Evolutionary conservation across 2,329 filamentous ascomycete genomes (phyloP), one percentile per base, ranked within the genome.

Genomic region (Xylaria sp.): DNA sequence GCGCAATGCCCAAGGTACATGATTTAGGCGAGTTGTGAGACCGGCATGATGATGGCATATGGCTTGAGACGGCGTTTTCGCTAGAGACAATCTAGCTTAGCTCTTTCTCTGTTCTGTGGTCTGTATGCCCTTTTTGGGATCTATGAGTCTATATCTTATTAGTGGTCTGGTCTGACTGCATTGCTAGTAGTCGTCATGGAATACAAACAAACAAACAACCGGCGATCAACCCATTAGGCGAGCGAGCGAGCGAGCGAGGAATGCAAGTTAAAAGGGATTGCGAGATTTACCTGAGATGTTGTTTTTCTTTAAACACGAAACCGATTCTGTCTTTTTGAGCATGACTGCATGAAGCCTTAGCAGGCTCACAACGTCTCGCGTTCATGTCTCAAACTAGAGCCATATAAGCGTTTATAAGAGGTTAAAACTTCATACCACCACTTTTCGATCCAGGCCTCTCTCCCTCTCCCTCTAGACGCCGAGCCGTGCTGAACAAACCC

Each of bases 201-300:
- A 51, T 60, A 66, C 55, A 34, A 50, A 47, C 39, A 39, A 39
- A 66, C 55, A 34, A 50, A 47, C 39, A 39, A 39, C 54, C 30
- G 42, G 48, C 61, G 51, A 68, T 50, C 42, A 47, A 36, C 61
- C 50, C 27, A 14, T 32, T 14, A 54, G 45, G 30, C n/a, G 19
- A 34, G 45, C 54, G 48, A 55, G 36, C 24, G 24, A 54, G 30
- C n/a, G 19, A 34, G 51, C 54, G 48, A 55, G 36, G 53, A 36
- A n/a, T 7, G 6, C 39, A 57, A 36, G 55, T 17, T 45, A 51
- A 48, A 57, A 47, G 55, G 50, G 51, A 27, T 53, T 56, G 65
- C 27, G 45, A 42, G 4, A 57, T 68, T 70, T 65, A 70, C 68
- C 68, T 70, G 58, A 56, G 32, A 60, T 61, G 17, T 39, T 68